Percentiles rank a stretch among this genome's conserved stretches.
Conservation (phyloP, 805 yeast species). For the Yamadazyma olivae region DNA sequence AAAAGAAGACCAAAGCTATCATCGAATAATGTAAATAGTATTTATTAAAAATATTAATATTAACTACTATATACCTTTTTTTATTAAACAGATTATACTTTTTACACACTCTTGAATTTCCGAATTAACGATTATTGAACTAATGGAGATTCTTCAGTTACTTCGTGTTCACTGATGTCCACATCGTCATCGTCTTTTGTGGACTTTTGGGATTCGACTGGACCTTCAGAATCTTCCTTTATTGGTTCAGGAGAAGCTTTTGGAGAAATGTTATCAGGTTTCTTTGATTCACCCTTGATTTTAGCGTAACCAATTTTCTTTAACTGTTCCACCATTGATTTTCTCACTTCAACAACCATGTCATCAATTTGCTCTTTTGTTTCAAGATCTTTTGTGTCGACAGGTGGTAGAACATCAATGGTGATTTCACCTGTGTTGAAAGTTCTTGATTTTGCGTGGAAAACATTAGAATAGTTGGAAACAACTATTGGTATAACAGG, state of each 20-base stretch:
- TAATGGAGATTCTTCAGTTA: constrained; percentile 11
- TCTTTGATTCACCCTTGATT: neutral
- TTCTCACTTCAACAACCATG: constrained; percentile 55
- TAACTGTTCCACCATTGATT: constrained; percentile 49
- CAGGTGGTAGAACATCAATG: constrained; percentile 79
- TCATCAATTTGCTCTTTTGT: constrained; percentile 67
- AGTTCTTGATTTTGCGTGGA: constrained; percentile 56
- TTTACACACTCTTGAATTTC: too few species aligned
- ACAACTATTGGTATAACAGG: constrained; percentile 90
- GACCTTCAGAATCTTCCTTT: neutral
- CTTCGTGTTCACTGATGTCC: neutral
- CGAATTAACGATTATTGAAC: constrained; percentile 2
- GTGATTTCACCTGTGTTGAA: constrained; percentile 76
- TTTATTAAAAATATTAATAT: neutral
- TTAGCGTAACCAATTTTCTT: constrained; percentile 38
- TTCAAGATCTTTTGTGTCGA: constrained; percentile 61
- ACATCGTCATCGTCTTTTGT: too few species aligned
- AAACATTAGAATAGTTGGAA: constrained; percentile 75
- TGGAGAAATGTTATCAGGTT: neutral
- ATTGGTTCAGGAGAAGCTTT: neutral
- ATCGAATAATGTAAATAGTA: constrained; percentile 21
- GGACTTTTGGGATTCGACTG: neutral
- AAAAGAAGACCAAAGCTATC: constrained; percentile 37
- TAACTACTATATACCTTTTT: neutral
- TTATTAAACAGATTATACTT: too few species aligned